Evolutionary conservation across 1,284 basidiomycete species (phyloP).

Genomic region (Tranzscheliella williamsii): DNA sequence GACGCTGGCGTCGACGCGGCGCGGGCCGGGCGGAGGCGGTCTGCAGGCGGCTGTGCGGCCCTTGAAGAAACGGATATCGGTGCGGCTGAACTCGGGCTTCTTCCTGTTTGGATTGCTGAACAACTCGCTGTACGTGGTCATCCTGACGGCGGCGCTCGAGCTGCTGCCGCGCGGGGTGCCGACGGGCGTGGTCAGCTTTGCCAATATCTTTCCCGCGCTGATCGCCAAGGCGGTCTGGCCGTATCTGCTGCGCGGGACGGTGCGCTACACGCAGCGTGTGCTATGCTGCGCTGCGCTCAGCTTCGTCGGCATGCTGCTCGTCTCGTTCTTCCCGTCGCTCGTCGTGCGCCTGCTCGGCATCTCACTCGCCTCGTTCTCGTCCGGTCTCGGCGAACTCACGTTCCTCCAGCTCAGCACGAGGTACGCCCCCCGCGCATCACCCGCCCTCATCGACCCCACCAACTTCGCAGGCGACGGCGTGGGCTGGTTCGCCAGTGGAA

Average conservation of each 20-base stretch:
- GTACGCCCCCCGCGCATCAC: constrained; percentile 19
- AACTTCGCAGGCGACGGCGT: constrained; percentile 39
- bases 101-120: constrained; percentile 62
- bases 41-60: neutral
- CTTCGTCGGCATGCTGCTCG: constrained; percentile 64
- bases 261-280: constrained; percentile 45
- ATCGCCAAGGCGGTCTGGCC: constrained; percentile 89
- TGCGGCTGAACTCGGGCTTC: constrained; percentile 45
- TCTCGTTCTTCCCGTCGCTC: constrained; percentile 75
- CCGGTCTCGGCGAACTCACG: constrained; percentile 91
- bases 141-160: constrained; percentile 91
- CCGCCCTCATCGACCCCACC: constrained; percentile 1
- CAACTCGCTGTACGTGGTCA: constrained; percentile 77
- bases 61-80: constrained; percentile 7
- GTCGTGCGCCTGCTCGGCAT: constrained; percentile 81
- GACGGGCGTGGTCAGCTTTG: constrained; percentile 82
- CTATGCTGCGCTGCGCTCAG: constrained; percentile 62
- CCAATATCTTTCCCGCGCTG: constrained; percentile 62
- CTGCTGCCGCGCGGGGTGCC: constrained; percentile 71
- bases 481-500: constrained; percentile 69
- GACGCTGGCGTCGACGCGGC: too few species aligned
- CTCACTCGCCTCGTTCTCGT: constrained; percentile 83
- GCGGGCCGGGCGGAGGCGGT: too few species aligned
- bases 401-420: constrained; percentile 91
- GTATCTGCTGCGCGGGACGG: constrained; percentile 64